phyloP scores from a whole-genome alignment of 768 basidiomycete species.

The Leccinum disarticulatum region DNA sequence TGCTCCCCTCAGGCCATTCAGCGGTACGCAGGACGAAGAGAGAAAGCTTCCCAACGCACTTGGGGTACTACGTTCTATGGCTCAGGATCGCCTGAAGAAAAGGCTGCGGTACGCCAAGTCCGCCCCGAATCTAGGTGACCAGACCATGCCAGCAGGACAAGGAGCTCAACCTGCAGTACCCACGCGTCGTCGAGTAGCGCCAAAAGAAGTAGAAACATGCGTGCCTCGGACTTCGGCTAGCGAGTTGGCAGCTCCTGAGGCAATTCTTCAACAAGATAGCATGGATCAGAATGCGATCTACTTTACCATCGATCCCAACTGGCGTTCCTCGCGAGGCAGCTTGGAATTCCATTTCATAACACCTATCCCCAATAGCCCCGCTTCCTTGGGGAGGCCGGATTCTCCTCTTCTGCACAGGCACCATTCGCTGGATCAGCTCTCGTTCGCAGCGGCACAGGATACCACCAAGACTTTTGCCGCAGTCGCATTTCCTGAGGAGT shows the following conservation, averaged over 20 bases:
- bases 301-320: slow-evolving; percentile 29
- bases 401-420: slow-evolving; percentile 25
- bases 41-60: slow-evolving; percentile 9
- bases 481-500: background rate
- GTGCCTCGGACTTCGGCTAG: background rate
- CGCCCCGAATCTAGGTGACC: slow-evolving; percentile 21
- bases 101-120: slow-evolving; percentile 24
- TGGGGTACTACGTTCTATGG: slow-evolving; percentile 11
- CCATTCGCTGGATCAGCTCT: slow-evolving; percentile 21
- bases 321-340: slow-evolving; percentile 23
- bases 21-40: slow-evolving; percentile 6
- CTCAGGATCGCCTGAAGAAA: slow-evolving; percentile 20
- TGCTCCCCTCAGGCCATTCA: slow-evolving; percentile 11
- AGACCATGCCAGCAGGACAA: background rate
- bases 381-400: slow-evolving; percentile 15
- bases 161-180: background rate
- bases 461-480: background rate
- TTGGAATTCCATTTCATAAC: slow-evolving; percentile 23
- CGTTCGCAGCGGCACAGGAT: slow-evolving; percentile 5
- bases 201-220: background rate
- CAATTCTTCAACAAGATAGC: slow-evolving; percentile 6
- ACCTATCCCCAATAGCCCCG: slow-evolving; percentile 21
- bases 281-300: slow-evolving; percentile 27
- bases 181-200: background rate
- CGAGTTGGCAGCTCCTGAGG: background rate